phyloP scores from a whole-genome alignment of 2,329 filamentous ascomycete species.

The Aspergillus sp. region DNA sequence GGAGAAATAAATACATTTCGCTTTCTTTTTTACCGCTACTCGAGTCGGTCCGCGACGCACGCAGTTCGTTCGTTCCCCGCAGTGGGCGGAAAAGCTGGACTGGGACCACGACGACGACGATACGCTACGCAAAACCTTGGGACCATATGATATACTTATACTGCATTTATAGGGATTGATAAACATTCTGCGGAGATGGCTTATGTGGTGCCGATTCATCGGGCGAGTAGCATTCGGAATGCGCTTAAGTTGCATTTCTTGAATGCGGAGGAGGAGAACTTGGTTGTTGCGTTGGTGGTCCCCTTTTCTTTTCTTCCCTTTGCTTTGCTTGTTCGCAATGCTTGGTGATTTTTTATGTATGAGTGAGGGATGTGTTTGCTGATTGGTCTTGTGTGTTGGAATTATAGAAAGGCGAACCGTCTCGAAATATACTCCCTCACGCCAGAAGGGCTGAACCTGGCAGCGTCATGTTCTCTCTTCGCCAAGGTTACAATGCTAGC shows the following conservation, averaged over 20 bases:
- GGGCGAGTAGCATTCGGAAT: slow-evolving; percentile 86
- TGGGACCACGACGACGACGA: no score
- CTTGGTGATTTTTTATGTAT: neutral
- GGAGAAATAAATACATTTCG: no score
- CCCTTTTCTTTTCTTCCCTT: neutral
- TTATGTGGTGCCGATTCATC: slow-evolving; percentile 91
- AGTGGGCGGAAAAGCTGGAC: neutral
- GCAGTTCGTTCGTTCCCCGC: slow-evolving; percentile 11
- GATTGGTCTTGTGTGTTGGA: slow-evolving; percentile 6
- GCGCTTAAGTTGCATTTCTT: slow-evolving; percentile 80
- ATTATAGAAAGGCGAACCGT: slow-evolving; percentile 73
- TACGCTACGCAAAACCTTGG: no score
- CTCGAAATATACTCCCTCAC: slow-evolving; percentile 78
- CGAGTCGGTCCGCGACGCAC: no score
- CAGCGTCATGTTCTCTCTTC: slow-evolving; percentile 72
- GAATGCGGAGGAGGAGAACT: slow-evolving; percentile 71
- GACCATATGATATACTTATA: no score
- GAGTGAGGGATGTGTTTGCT: slow-evolving; percentile 4
- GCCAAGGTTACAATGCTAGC: slow-evolving; percentile 84
- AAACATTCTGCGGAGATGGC: slow-evolving; percentile 63
- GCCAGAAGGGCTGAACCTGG: slow-evolving; percentile 61
- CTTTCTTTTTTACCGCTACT: no score
- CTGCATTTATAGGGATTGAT: neutral
- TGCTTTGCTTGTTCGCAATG: neutral
- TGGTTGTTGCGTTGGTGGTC: slow-evolving; percentile 78